Evolutionary conservation across 148 eudicot species (phyloP).

Genomic region (Suaeda aralocaspica): DNA sequence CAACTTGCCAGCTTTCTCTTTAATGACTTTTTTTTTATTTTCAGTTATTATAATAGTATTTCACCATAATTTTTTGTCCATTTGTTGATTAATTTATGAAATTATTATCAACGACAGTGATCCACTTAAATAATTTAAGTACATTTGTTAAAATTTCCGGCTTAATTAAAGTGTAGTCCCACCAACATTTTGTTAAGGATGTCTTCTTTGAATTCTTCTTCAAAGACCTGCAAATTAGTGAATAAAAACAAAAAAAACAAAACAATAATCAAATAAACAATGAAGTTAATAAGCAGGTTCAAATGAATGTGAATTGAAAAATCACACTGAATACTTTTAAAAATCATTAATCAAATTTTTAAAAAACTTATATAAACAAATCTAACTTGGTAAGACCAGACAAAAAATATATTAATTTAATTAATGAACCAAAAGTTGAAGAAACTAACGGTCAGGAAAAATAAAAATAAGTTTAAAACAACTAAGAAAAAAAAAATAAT

Average conservation of each 20-base stretch:
- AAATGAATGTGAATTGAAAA: too few relatives aligned
- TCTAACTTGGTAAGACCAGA: too few relatives aligned
- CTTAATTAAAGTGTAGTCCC: too few relatives aligned
- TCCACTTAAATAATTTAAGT: background rate
- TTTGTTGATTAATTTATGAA: background rate
- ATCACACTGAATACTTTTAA: too few relatives aligned
- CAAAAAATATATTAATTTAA: too few relatives aligned
- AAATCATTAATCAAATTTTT: too few relatives aligned
- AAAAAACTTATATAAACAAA: too few relatives aligned
- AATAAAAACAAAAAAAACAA: background rate
- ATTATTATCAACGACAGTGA: background rate
- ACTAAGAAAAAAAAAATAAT: background rate
- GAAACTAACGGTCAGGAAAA: too few relatives aligned
- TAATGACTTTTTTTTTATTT: background rate
- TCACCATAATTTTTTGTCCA: background rate
- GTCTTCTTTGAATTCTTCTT: conserved; percentile 1
- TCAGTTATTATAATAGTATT: background rate
- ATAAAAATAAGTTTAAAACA: background rate
- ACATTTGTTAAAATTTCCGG: background rate
- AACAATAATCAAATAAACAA: background rate
- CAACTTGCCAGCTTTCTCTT: conserved; percentile 21
- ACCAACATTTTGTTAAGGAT: conserved; percentile 2
- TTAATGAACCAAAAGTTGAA: too few relatives aligned
- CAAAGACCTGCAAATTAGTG: background rate
- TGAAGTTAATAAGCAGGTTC: background rate